Base-by-base conservation (phyloP, 768 basidiomycete species). In the Tephrocybe sp. region DNA sequence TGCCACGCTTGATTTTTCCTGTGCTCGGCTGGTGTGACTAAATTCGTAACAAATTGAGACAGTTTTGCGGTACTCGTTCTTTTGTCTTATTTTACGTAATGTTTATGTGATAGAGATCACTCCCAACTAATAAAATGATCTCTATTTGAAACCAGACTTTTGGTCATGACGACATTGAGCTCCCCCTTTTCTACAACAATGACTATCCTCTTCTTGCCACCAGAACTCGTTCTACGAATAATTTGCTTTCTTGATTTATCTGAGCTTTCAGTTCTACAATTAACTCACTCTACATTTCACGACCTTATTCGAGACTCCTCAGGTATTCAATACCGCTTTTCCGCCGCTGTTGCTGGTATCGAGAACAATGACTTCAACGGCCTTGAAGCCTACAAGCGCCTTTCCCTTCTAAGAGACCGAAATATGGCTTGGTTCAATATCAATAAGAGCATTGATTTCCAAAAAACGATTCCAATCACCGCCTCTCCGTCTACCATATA, bases 401-500 rank as follows among this genome's bases (percentile, higher is more conserved):
- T 71, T 0, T 41, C 53, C 3, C 47, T 55, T 9, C 60, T 75
- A 1, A 57, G 50, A 36, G 48, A 49, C 2, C 54, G 61, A 2
- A 67, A 71, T 38, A 51, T 59, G 1, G 65, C 69, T 0, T 77
- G 74, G 74, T 20, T 52, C 2, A 47, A 53, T 8, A 49, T 68
- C 2, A 45, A 53, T 8, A 51, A 67, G 8, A 32, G 52, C 13
- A 54, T 67, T 1, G 53, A 58, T 5, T 73, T 69, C 44, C 54
- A 55, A 2, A 59, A 48, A 30, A 52, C 48, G 0, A 55, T 74
- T 12, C 53, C 59, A 1, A 64, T 72, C 10, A 48, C 52, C 1
- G 65, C 69, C 40, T 36, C 38, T 1, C 60, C 68, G 0, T 70
- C 65, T 1, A 68, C 68, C 13, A 72, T 77, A 22, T 76, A 75